Conservation (phyloP, 2,329 filamentous ascomycete genomes). For the Mariannaea sp. region DNA sequence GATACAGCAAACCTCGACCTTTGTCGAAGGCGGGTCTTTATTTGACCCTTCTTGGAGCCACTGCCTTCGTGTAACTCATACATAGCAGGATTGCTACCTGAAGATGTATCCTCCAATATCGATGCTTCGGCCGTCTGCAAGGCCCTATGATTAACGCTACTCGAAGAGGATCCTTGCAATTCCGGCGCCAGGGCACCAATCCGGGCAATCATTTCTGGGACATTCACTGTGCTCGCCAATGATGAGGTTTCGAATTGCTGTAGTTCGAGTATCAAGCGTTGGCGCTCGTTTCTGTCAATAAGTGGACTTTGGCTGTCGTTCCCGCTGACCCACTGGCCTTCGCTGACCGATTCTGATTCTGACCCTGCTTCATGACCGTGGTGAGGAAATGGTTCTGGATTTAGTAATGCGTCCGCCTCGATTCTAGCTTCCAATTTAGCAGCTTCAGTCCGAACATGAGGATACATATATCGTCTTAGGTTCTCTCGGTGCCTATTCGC, state of each 20-base stretch:
- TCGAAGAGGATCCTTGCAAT: constrained; percentile 3
- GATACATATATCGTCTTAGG: constrained; percentile 13
- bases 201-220: not conserved
- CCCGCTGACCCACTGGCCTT: not conserved
- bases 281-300: too few relatives aligned
- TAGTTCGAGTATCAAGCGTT: not conserved
- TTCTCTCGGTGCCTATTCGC: constrained; percentile 13
- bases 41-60: constrained; percentile 33
- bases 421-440: constrained; percentile 13
- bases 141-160: not conserved
- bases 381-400: not conserved
- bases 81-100: constrained; percentile 14
- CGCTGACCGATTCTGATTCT: not conserved
- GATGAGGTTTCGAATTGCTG: not conserved
- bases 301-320: too few relatives aligned
- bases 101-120: constrained; percentile 15
- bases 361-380: not conserved
- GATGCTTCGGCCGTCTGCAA: constrained; percentile 11
- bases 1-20: constrained; percentile 38
- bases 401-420: constrained; percentile 3
- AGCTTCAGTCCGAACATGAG: constrained; percentile 10
- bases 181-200: not conserved
- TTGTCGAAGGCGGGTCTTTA: constrained; percentile 41
- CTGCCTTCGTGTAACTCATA: constrained; percentile 42
- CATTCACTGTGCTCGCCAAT: not conserved